Evolutionary conservation across 345 rosid genomes (phyloP).

Genomic region (Moricandia moricandioides): DNA sequence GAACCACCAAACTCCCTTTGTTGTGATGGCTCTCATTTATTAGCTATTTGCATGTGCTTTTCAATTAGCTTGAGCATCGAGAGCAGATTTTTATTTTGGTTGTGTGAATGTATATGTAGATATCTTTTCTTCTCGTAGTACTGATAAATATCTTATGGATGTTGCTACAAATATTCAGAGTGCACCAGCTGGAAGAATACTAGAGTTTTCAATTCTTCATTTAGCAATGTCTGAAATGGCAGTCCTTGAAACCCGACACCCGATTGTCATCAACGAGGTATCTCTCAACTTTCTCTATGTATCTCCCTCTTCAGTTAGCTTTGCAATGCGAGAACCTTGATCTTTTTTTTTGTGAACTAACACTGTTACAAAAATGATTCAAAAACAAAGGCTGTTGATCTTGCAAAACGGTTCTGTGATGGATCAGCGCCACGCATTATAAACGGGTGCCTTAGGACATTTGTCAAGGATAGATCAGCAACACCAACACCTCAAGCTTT

Average conservation of each 20-base stretch:
- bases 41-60: slow-evolving; percentile 3
- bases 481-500: slow-evolving; percentile 32
- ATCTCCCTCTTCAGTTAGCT: background rate
- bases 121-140: background rate
- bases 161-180: slow-evolving; percentile 44
- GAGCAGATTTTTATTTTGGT: background rate
- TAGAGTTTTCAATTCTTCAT: slow-evolving; percentile 89
- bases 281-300: background rate
- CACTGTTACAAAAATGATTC: slow-evolving; percentile 11
- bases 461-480: slow-evolving; percentile 48
- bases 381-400: slow-evolving; percentile 80
- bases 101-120: background rate
- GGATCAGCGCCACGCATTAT: slow-evolving; percentile 91
- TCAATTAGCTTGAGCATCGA: slow-evolving; percentile 5
- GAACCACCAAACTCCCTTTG: background rate
- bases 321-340: background rate
- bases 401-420: slow-evolving; percentile 93
- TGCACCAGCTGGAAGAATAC: slow-evolving; percentile 80
- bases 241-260: slow-evolving; percentile 81
- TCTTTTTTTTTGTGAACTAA: slow-evolving; percentile 12
- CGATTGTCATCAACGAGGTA: slow-evolving; percentile 94
- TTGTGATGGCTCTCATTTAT: background rate
- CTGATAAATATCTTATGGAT: background rate
- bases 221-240: slow-evolving; percentile 92
- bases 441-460: slow-evolving; percentile 92